Percentiles rank a stretch among this genome's conserved stretches.
Conservation (phyloP, 768 basidiomycete species). For the Tephrocybe sp. region DNA sequence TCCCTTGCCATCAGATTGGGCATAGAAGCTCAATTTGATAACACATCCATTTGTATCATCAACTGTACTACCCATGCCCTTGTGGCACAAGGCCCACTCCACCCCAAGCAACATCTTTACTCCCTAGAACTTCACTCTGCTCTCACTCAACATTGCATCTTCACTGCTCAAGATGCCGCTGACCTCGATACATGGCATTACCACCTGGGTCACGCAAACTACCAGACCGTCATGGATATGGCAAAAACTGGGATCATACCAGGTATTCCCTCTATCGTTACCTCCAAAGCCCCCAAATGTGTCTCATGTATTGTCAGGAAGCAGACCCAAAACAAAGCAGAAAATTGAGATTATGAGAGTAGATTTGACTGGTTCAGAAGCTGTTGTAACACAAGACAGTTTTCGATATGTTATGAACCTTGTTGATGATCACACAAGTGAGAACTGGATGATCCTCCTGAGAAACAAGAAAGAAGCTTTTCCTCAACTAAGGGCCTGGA, state of each 20-base stretch:
- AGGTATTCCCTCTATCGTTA: constrained; percentile 25
- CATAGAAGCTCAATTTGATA: background rate
- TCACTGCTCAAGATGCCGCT: background rate
- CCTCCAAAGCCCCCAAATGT: constrained; percentile 25
- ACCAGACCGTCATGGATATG: constrained; percentile 4
- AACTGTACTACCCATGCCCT: background rate
- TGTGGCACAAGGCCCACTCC: background rate
- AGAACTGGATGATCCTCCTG: constrained; percentile 37
- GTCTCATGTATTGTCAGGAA: no score
- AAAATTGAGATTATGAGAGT: background rate
- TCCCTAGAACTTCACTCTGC: background rate
- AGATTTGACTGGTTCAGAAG: background rate
- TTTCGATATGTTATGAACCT: background rate
- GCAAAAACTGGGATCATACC: background rate
- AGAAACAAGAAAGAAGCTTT: constrained; percentile 25
- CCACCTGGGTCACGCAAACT: constrained; percentile 7
- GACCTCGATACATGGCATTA: constrained; percentile 10
- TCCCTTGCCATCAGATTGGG: background rate
- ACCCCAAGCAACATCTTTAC: background rate
- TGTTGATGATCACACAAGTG: background rate
- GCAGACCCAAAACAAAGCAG: background rate
- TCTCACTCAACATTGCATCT: background rate
- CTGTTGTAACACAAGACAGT: background rate
- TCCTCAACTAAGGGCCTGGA: constrained; percentile 28
- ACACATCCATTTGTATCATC: background rate